Conservation (phyloP, 1,284 basidiomycete species). For the Tranzscheliella williamsii region DNA sequence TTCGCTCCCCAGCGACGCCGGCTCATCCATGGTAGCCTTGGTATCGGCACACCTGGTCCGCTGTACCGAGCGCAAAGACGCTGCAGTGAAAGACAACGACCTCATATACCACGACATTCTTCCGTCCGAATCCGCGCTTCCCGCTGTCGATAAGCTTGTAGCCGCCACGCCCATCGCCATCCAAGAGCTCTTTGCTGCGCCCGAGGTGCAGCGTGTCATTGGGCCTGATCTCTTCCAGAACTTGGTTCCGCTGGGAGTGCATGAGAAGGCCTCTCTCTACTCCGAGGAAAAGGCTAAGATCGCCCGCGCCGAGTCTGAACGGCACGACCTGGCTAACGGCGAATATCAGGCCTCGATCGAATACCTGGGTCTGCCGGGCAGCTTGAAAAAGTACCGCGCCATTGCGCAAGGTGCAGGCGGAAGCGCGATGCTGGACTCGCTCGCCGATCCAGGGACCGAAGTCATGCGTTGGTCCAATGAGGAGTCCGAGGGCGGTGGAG, state of each 20-base stretch:
- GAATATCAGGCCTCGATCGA: slow-evolving; percentile 81
- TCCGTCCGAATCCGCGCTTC: slow-evolving; percentile 77
- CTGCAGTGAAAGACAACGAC: slow-evolving; percentile 88
- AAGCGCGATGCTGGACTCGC: slow-evolving; percentile 61
- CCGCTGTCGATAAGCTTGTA: slow-evolving; percentile 76
- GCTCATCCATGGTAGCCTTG: slow-evolving; percentile 75
- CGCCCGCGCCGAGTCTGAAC: slow-evolving; percentile 84
- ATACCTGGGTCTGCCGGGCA: slow-evolving; percentile 77
- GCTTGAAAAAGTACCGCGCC: slow-evolving; percentile 74
- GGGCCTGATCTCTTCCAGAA: slow-evolving; percentile 87
- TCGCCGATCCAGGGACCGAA: slow-evolving; percentile 70
- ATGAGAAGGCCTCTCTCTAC: slow-evolving; percentile 93
- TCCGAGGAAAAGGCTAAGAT: slow-evolving; percentile 99
- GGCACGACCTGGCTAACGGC: slow-evolving; percentile 78
- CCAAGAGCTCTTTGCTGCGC: slow-evolving; percentile 87
- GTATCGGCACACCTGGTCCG: slow-evolving; percentile 80
- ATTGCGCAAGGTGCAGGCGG: slow-evolving; percentile 70
- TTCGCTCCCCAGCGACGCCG: slow-evolving; percentile 85
- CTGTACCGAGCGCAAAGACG: slow-evolving; percentile 74
- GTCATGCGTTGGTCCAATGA: slow-evolving; percentile 75
- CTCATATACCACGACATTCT: slow-evolving; percentile 96
- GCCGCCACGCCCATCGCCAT: slow-evolving; percentile 83
- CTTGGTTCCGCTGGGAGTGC: slow-evolving; percentile 88
- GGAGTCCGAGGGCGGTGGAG: slow-evolving; percentile 68
- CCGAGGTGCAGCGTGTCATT: slow-evolving; percentile 92